Percentiles rank a stretch among this genome's conserved stretches.
Evolutionary conservation across 768 basidiomycete genomes (phyloP).

Genomic region (Fomitopsis pulvina): DNA sequence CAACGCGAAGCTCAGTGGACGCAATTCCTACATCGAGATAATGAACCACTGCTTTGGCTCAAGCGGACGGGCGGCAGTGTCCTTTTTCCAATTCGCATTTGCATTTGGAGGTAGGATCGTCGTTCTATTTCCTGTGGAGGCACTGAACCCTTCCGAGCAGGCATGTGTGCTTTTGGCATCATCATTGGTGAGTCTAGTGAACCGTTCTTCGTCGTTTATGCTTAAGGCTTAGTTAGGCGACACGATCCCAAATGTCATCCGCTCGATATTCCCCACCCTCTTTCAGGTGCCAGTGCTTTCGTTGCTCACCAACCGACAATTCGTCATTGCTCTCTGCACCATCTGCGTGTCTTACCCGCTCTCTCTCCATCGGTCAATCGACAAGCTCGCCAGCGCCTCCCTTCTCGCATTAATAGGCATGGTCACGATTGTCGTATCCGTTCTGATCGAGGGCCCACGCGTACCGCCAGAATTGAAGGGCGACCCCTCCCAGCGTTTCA

Average conservation of each 20-base stretch:
- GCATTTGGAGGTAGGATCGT: slow-evolving; percentile 79
- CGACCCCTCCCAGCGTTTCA: slow-evolving; percentile 65
- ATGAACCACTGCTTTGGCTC: slow-evolving; percentile 92
- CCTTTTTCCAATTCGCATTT: slow-evolving; percentile 96
- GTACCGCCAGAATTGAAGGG: slow-evolving; percentile 72
- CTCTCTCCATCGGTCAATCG: slow-evolving; percentile 94
- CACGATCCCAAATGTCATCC: slow-evolving; percentile 92
- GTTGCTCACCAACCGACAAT: slow-evolving; percentile 78
- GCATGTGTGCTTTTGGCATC: slow-evolving; percentile 98
- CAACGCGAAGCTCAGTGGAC: slow-evolving; percentile 93
- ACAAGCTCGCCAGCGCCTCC: slow-evolving; percentile 91
- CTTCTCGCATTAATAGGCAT: slow-evolving; percentile 89
- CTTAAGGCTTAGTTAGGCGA: slow-evolving; percentile 49
- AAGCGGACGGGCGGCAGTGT: slow-evolving; percentile 88
- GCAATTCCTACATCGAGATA: slow-evolving; percentile 87
- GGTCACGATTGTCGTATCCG: slow-evolving; percentile 85
- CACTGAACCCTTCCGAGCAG: slow-evolving; percentile 27
- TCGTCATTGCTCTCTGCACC: slow-evolving; percentile 86
- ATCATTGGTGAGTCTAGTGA: slow-evolving; percentile 55
- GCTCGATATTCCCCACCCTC: slow-evolving; percentile 69
- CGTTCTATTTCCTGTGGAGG: not conserved
- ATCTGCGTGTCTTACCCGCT: slow-evolving; percentile 88
- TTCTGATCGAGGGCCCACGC: slow-evolving; percentile 77
- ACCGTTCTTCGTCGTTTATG: not conserved
- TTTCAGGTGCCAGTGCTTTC: slow-evolving; percentile 64